A percentile compares a stretch with the other conserved stretches of the same genome.
Conservation (phyloP, 306 rosid species). For the Castanea mollissima region DNA sequence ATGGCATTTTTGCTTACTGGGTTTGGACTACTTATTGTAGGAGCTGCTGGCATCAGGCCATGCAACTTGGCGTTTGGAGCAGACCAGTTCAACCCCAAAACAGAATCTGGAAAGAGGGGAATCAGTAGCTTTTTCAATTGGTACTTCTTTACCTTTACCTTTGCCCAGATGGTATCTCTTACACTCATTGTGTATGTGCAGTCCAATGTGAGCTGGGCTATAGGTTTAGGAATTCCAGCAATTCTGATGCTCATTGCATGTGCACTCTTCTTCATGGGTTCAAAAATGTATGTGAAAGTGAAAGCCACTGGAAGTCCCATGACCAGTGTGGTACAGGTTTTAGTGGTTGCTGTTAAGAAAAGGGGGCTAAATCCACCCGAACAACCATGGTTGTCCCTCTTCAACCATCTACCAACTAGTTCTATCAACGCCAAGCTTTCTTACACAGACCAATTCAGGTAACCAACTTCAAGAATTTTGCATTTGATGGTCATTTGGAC, state of each 20-base stretch:
- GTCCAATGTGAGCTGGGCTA: slow-evolving; percentile 74
- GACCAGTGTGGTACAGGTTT: slow-evolving; percentile 68
- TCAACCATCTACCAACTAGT: slow-evolving; percentile 44
- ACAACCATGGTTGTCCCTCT: slow-evolving; percentile 55
- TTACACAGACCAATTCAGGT: slow-evolving; percentile 82
- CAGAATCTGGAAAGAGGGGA: slow-evolving; percentile 77
- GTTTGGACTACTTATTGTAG: slow-evolving; percentile 54
- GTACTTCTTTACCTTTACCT: slow-evolving; percentile 73
- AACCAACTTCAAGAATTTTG: background rate
- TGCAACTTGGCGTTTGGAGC: slow-evolving; percentile 91
- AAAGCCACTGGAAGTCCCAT: slow-evolving; percentile 80
- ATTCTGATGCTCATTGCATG: slow-evolving; percentile 63
- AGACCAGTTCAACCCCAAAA: slow-evolving; percentile 78
- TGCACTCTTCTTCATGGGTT: slow-evolving; percentile 58
- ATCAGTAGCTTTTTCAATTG: slow-evolving; percentile 90
- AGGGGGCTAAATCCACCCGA: slow-evolving; percentile 47
- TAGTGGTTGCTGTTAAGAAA: slow-evolving; percentile 62
- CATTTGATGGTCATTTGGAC: background rate
- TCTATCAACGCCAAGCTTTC: slow-evolving; percentile 60
- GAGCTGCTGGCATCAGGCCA: slow-evolving; percentile 83
- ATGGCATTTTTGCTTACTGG: slow-evolving; percentile 54
- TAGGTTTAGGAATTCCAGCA: slow-evolving; percentile 79
- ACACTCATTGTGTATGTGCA: slow-evolving; percentile 75
- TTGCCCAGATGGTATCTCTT: slow-evolving; percentile 61
- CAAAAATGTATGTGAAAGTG: slow-evolving; percentile 68